Percentiles rank a stretch among this genome's conserved stretches.
Conservation (phyloP, 2,329 filamentous ascomycete species). For the Penicillium thymicola region DNA sequence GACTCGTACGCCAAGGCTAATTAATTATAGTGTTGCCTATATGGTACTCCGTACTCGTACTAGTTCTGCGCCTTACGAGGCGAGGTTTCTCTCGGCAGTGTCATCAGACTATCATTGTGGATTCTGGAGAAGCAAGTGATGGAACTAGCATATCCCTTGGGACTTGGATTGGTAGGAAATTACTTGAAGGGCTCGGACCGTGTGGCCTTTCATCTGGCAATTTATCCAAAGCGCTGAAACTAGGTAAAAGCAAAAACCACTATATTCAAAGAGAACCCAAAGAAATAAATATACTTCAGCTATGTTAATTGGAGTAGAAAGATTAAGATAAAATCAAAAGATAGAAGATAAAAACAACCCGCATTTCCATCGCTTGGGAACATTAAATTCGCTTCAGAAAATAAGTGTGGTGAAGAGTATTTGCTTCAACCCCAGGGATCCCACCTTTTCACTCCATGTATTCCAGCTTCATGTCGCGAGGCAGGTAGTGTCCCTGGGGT, state of each 20-base stretch:
- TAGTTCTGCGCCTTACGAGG: conserved; percentile 1
- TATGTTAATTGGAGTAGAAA: not conserved
- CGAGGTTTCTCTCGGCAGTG: conserved; percentile 2
- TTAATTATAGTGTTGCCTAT: conserved; percentile 6
- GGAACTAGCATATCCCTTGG: not conserved
- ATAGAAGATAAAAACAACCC: not conserved
- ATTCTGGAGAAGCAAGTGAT: not conserved
- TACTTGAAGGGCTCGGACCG: not conserved
- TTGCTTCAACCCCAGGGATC: not conserved
- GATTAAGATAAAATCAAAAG: conserved; percentile 3
- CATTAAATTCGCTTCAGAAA: conserved; percentile 9
- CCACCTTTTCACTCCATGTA: conserved; percentile 11
- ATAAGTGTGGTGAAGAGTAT: not conserved
- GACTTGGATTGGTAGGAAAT: not conserved
- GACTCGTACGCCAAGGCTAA: not conserved
- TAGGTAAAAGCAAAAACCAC: not conserved
- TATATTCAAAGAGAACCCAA: not conserved
- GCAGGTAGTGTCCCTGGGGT: conserved; percentile 11
- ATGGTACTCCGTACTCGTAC: not conserved
- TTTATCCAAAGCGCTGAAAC: not conserved
- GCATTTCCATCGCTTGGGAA: conserved; percentile 6
- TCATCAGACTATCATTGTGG: not conserved
- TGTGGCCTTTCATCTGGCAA: not conserved
- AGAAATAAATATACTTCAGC: not conserved
- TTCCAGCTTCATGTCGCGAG: conserved; percentile 20